Evolutionary conservation across 345 rosid species (phyloP), one percentile per base, ranked within the genome.

Genomic region (Syzygium oleosum): DNA sequence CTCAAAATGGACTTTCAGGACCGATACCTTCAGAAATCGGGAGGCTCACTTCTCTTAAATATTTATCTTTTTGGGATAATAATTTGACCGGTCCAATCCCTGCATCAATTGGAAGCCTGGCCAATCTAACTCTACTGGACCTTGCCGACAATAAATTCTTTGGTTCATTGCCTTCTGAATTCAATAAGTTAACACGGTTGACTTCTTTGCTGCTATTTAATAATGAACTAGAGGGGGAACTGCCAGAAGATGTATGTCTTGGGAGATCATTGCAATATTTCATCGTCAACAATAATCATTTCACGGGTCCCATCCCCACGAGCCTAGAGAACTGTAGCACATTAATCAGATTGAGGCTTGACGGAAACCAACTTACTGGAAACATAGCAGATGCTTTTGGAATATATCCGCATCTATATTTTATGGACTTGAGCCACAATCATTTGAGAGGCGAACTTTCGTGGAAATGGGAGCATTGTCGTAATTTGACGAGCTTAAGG

Each of bases 121-220:
- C 38, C 77, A 63, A 63, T 63, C 77, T 63, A 14, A 29, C 41
- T 7, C 0, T 0, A 0, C 4, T 29, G 21, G 0, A 1, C 21
- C 41, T 63, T 63, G 77, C 0, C 5, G 0, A 29, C 19, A 61
- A n/a, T n/a, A 61, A n/a, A 61, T 61, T 61, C 0, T n/a, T n/a
- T n/a, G 73, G 73, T n/a, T 61, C 73, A 17, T 61, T 61, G 38
- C 73, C 73, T n/a, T 6, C 4, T n/a, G 73, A 61, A 13, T n/a
- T 61, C 34, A 61, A 61, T n/a, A 61, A n/a, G 73, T 61, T 61
- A 61, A 61, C 73, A 0, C 7, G 2, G 17, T 61, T 61, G 73
- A n/a, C 34, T 13, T 2, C 0, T n/a, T 13, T 61, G 34, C 19
- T 5, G 0, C 73, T 61, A 6, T 3, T 0, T n/a, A 0, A n/a